Conservation (phyloP, 768 basidiomycete genomes). For the Leccinum sublutescens region DNA sequence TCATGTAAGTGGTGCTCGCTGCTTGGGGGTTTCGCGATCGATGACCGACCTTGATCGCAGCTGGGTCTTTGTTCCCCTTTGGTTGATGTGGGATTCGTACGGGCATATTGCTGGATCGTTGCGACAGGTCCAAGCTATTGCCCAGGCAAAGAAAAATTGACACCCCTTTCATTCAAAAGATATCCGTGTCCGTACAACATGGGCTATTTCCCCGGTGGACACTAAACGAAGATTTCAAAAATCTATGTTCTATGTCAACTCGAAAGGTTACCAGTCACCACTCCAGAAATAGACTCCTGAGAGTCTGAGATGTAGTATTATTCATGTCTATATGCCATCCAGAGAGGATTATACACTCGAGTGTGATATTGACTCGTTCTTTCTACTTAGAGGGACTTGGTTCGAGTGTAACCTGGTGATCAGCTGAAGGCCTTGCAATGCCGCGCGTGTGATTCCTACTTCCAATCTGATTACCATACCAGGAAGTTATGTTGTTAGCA, state of each 20-base stretch:
- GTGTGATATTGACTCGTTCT: neutral
- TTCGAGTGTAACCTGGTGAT: neutral
- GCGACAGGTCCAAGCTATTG: conserved; percentile 37
- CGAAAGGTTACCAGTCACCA: neutral
- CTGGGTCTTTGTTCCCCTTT: conserved; percentile 77
- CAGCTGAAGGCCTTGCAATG: too few species aligned
- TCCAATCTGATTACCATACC: neutral
- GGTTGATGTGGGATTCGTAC: conserved; percentile 79
- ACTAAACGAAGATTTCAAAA: neutral
- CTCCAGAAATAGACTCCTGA: neutral
- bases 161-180: neutral
- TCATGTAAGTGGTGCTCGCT: conserved; percentile 51
- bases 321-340: neutral
- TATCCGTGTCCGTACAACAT: neutral
- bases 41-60: conserved; percentile 36
- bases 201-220: neutral
- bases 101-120: conserved; percentile 62
- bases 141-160: conserved; percentile 39
- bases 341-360: neutral
- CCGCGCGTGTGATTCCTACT: too few species aligned
- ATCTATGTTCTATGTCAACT: too few species aligned
- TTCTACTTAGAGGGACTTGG: neutral
- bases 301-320: neutral
- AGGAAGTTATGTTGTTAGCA: neutral
- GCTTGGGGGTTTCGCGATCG: neutral